Evolutionary conservation across 495 filamentous ascomycete species (phyloP).

Genomic region (Rusavskia elegans): DNA sequence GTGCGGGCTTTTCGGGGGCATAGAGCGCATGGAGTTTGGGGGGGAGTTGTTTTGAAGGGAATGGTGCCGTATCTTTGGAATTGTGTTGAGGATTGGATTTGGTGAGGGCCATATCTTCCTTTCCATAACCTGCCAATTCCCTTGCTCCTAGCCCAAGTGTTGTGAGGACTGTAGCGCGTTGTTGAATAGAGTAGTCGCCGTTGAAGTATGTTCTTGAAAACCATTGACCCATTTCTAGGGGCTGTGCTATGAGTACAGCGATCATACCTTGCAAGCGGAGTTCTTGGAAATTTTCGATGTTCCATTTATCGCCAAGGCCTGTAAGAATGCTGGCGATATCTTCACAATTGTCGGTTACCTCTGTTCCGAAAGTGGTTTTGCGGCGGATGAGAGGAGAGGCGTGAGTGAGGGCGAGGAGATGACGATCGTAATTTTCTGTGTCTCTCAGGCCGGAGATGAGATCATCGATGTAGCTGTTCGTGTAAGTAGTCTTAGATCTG

Average conservation of each 20-base stretch:
- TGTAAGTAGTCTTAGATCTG: constrained; percentile 5
- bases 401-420: constrained; percentile 61
- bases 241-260: constrained; percentile 60
- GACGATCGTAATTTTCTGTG: constrained; percentile 66
- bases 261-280: constrained; percentile 71
- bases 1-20: constrained; percentile 38
- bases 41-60: constrained; percentile 40
- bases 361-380: constrained; percentile 75
- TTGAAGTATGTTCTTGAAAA: constrained; percentile 76
- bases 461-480: constrained; percentile 64
- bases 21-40: constrained; percentile 27
- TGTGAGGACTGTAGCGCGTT: constrained; percentile 66
- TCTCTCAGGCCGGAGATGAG: constrained; percentile 65
- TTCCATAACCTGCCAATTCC: constrained; percentile 68
- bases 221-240: constrained; percentile 64
- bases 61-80: constrained; percentile 59
- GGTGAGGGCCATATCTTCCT: constrained; percentile 36
- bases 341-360: constrained; percentile 68
- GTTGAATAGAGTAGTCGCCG: constrained; percentile 75
- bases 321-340: constrained; percentile 63
- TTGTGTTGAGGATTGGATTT: constrained; percentile 23
- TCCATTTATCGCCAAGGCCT: constrained; percentile 67
- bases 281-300: constrained; percentile 59
- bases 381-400: constrained; percentile 70
- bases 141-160: constrained; percentile 71